These are phyloP conservation scores for Durio zibethinus DNA, from an alignment of 345 rosid species.

Conservation along the genomic window DNA sequence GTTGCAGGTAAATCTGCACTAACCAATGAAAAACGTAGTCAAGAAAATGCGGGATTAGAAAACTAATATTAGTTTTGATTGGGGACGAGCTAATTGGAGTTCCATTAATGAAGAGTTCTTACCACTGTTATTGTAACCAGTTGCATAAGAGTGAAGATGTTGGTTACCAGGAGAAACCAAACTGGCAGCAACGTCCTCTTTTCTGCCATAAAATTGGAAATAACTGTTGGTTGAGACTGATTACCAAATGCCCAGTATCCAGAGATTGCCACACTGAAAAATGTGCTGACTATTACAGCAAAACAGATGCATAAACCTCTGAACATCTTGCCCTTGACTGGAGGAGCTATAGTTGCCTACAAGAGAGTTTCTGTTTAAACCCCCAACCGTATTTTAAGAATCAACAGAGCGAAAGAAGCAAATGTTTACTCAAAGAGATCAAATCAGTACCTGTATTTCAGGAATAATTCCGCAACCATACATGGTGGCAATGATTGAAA, in stretches of 20 bases:
- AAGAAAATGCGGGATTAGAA: not conserved
- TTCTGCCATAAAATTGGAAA: conserved; percentile 41
- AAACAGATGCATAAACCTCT: conserved; percentile 54
- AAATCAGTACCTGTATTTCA: conserved; percentile 48
- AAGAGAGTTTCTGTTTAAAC: not conserved
- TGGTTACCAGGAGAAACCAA: conserved; percentile 44
- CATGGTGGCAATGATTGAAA: conserved; percentile 48
- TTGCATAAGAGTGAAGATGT: conserved; percentile 45
- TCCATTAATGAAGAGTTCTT: not conserved
- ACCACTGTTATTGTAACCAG: conserved; percentile 39
- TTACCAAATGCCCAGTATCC: conserved; percentile 67
- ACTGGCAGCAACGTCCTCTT: conserved; percentile 41
- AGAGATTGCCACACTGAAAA: conserved; percentile 43
- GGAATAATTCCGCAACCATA: conserved; percentile 59
- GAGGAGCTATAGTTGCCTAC: conserved; percentile 56
- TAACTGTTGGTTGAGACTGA: conserved; percentile 25
- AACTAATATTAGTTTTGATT: not conserved
- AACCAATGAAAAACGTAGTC: not conserved
- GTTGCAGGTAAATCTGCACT: conserved; percentile 48
- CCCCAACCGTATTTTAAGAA: not conserved
- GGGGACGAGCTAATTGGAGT: not conserved
- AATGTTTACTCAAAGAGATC: not conserved
- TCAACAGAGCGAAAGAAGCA: not conserved
- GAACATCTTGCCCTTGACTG: conserved; percentile 61
- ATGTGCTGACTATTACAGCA: conserved; percentile 34